Percentiles rank a stretch among this genome's conserved stretches.
Conservation (phyloP, 805 yeast species). For the Monosporozyma servazzii region DNA sequence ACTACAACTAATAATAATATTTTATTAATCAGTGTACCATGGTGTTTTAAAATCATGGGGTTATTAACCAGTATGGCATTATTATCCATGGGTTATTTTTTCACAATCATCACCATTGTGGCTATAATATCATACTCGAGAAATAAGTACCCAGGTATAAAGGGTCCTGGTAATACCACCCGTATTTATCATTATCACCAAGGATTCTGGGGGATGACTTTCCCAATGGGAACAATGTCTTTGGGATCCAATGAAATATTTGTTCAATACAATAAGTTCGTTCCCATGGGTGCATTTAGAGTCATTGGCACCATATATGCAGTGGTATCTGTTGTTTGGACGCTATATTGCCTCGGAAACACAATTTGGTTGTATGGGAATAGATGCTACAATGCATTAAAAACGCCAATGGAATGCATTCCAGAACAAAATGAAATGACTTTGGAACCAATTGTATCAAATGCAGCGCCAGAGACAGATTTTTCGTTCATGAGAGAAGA, state of each 20-base stretch:
- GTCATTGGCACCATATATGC: constrained; percentile 58
- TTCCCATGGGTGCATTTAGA: constrained; percentile 44
- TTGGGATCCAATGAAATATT: constrained; percentile 49
- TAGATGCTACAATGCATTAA: background rate
- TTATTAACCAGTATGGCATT: constrained; percentile 37
- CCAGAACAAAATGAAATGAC: background rate
- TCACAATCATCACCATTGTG: constrained; percentile 38
- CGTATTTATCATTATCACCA: constrained; percentile 36
- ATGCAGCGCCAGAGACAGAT: background rate
- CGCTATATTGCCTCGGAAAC: constrained; percentile 33
- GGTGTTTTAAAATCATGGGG: constrained; percentile 30
- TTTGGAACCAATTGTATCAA: background rate
- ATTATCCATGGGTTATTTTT: constrained; percentile 49
- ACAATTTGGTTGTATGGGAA: constrained; percentile 3
- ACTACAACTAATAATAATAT: constrained; percentile 8
- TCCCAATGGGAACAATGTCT: constrained; percentile 82
- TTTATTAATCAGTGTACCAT: constrained; percentile 19
- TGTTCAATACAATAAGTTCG: constrained; percentile 31
- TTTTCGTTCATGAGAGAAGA: constrained; percentile 1
- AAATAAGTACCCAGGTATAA: constrained; percentile 13
- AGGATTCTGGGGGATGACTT: constrained; percentile 78
- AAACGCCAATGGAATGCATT: background rate
- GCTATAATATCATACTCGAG: constrained; percentile 18
- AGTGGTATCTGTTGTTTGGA: constrained; percentile 39
- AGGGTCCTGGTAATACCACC: background rate